Evolutionary conservation across 2,329 filamentous ascomycete genomes (phyloP).

Genomic region (Paraphaeosphaeria sporulosa): DNA sequence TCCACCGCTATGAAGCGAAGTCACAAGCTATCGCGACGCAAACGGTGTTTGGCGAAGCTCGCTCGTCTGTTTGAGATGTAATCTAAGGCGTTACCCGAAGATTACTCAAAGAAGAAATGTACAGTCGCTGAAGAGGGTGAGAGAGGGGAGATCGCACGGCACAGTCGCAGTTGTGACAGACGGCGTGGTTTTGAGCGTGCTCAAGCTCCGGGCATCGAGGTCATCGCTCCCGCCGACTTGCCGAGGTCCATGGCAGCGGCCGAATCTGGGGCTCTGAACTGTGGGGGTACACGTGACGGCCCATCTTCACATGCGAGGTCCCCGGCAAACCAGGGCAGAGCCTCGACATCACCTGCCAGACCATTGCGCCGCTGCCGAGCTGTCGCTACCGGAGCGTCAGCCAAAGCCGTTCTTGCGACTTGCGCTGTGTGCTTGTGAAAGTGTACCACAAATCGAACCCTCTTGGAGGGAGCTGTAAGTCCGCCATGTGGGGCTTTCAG

Average conservation of each 20-base stretch:
- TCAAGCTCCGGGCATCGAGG: constrained; percentile 15
- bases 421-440: background rate
- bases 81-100: background rate
- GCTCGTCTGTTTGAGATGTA: background rate
- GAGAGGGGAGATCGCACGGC: background rate
- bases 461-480: background rate
- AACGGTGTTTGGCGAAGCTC: constrained; percentile 1
- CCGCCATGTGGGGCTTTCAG: constrained; percentile 5
- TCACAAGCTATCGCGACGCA: background rate
- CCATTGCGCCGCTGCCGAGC: constrained; percentile 3
- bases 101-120: background rate
- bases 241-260: constrained; percentile 14
- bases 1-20: constrained; percentile 9
- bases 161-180: background rate
- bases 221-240: constrained; percentile 14
- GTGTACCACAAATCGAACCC: background rate
- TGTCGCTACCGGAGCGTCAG: no score
- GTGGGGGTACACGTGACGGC: constrained; percentile 16
- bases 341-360: constrained; percentile 12
- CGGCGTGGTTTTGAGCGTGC: constrained; percentile 10
- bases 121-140: background rate
- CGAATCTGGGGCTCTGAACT: constrained; percentile 6
- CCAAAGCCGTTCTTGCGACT: background rate
- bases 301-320: constrained; percentile 19
- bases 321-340: constrained; percentile 8